A percentile compares a stretch with the other conserved stretches of the same genome.
These are phyloP conservation scores for Conticribra guillardii DNA, from an alignment of 108 stramenopile genomes.

Conservation along the genomic window DNA sequence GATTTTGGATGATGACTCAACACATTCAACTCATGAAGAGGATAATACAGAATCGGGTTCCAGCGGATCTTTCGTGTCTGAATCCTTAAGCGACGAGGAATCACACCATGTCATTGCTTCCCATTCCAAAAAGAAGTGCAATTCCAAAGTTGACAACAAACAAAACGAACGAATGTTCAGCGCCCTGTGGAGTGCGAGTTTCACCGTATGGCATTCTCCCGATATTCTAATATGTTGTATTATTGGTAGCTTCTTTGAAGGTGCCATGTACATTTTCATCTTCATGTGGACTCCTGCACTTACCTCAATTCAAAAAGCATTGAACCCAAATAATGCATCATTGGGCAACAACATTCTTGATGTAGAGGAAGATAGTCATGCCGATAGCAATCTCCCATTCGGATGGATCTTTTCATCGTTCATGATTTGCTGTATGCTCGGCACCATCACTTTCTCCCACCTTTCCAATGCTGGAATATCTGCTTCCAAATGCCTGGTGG, in stretches of 20 bases:
- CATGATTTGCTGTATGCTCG: conserved; percentile 94
- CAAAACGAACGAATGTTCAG: conserved; percentile 16
- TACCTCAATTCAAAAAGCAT: conserved; percentile 38
- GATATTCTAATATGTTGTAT: conserved; percentile 79
- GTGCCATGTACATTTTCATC: conserved; percentile 90
- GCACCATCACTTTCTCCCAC: conserved; percentile 82
- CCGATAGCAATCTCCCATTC: conserved; percentile 69
- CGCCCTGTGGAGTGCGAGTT: conserved; percentile 57
- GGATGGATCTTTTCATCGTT: conserved; percentile 92
- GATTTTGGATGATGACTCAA: conserved; percentile 7
- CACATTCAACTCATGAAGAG: not conserved
- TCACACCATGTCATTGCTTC: not conserved
- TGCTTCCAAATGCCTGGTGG: conserved; percentile 67
- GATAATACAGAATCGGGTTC: not conserved
- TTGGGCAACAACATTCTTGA: not conserved
- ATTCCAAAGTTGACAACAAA: not conserved
- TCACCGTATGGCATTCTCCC: conserved; percentile 59
- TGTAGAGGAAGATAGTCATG: conserved; percentile 30
- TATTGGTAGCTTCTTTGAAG: conserved; percentile 93
- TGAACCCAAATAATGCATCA: conserved; percentile 6
- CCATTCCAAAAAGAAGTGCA: not conserved
- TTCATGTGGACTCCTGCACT: conserved; percentile 97
- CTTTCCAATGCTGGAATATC: conserved; percentile 56
- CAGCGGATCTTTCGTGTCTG: not conserved
- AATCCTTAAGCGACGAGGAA: not conserved